Base-by-base conservation (phyloP, 768 basidiomycete genomes). In the Psilocybe subaeruginosa region DNA sequence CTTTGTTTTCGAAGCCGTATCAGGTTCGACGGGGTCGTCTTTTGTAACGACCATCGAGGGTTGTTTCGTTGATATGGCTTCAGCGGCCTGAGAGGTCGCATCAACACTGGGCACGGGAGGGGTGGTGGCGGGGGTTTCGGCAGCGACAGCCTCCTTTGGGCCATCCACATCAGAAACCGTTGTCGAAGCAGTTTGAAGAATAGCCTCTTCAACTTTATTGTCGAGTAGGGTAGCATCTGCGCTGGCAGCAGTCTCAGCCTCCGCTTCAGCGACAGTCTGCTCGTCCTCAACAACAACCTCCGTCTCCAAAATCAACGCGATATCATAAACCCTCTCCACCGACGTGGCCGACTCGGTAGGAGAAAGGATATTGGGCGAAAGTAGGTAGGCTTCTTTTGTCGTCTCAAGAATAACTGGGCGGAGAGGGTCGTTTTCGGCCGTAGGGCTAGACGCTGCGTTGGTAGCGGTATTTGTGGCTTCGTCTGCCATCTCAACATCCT, bases 341-440 rank as follows among this genome's bases (percentile, higher is more conserved):
- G n/a, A 54, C 30, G 60, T 48, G 14, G 54, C 53, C 30, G 56
- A 37, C 5, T 62, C 67, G 9, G 49, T 12, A 16, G 58, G 37
- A 30, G 65, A 12, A 29, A 61, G 27, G 27, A 64, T 45, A n/a
- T 70, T 74, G 14, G 75, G 75, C 23, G 77, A 73, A 39, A 80
- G 68, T 27, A 78, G 60, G 33, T 81, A 81, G 27, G 73, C 72
- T 58, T 81, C 77, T 58, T 78, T 79, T 4, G 68, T 65, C 3
- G 78, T 79, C 66, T 81, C 78, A 3, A 81, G 68, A 8, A 78
- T 74, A 45, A 80, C 69, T 7, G 73, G 68, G 46, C 74, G 66
- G 16, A 62, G 52, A 49, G 54, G 48, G 41, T 60, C 67, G 58
- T 48, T 58, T 12, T 56, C 54, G 19, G 2, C 2, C 5, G 29